Evolutionary conservation across 2,329 filamentous ascomycete genomes (phyloP).

Genomic region (Cordyceps tenuipes): DNA sequence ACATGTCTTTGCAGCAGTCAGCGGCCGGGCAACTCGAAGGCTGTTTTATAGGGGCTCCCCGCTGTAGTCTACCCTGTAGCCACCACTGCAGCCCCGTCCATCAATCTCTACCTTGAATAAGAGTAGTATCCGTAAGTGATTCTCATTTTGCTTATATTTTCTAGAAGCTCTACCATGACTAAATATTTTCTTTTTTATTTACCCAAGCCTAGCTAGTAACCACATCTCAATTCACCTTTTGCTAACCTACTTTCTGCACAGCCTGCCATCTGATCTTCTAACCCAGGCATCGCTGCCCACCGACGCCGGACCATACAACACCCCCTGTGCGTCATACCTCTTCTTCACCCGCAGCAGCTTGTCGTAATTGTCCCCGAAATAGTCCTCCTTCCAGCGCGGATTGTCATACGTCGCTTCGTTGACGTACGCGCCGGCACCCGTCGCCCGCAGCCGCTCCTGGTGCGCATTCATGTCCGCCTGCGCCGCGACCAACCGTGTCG

Average conservation of each 20-base stretch:
- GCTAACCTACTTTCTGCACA: slow-evolving; percentile 24
- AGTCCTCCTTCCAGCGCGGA: slow-evolving; percentile 32
- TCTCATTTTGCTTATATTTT: no score
- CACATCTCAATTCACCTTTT: not conserved
- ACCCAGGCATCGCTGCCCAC: slow-evolving; percentile 46
- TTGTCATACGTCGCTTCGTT: slow-evolving; percentile 43
- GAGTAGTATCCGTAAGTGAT: no score
- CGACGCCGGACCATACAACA: slow-evolving; percentile 40
- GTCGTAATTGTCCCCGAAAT: slow-evolving; percentile 39
- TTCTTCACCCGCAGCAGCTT: slow-evolving; percentile 37
- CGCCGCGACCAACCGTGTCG: not conserved
- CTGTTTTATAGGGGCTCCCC: no score
- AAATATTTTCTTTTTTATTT: not conserved
- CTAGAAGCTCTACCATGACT: no score
- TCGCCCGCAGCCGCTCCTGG: slow-evolving; percentile 21
- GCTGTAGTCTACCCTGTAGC: no score
- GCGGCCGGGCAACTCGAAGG: no score
- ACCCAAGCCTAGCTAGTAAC: not conserved
- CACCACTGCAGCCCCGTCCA: no score
- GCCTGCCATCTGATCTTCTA: slow-evolving; percentile 25
- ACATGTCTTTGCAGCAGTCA: no score
- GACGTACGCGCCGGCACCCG: slow-evolving; percentile 36
- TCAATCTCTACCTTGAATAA: no score
- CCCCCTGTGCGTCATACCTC: slow-evolving; percentile 36
- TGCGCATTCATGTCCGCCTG: slow-evolving; percentile 2